phyloP scores from a whole-genome alignment of 192 early-diverging fungal species.

The Diversispora eburnea region DNA sequence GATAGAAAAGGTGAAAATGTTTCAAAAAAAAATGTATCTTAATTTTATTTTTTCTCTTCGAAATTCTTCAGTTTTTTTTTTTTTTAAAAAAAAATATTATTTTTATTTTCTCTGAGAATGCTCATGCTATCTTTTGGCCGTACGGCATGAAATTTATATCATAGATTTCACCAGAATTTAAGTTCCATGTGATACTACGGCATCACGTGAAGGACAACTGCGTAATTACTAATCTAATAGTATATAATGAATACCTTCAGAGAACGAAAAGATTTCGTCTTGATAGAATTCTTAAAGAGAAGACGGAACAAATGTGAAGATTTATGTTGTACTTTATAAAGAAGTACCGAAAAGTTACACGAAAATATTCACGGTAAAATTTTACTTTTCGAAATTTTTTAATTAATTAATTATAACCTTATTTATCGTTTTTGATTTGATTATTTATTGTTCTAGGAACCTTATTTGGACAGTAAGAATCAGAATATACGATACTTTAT shows the following conservation, averaged over 20 bases:
- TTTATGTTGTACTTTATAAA: conserved; percentile 87
- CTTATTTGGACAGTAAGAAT: conserved; percentile 74
- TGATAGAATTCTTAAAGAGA: conserved; percentile 71
- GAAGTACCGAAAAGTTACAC: conserved; percentile 72
- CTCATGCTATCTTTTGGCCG: conserved; percentile 60
- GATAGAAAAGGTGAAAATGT: too few relatives aligned
- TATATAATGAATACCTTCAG: conserved; percentile 56
- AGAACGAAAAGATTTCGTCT: conserved; percentile 77
- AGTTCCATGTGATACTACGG: neutral
- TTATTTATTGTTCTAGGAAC: too few relatives aligned
- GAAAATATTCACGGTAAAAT: conserved; percentile 67
- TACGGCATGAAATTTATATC: conserved; percentile 70
- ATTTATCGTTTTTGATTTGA: neutral
- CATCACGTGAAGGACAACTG: neutral
- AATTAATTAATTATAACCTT: neutral
- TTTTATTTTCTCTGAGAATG: too few relatives aligned
- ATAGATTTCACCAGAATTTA: conserved; percentile 78
- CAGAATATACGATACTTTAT: too few relatives aligned
- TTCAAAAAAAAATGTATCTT: too few relatives aligned
- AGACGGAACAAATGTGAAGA: conserved; percentile 82
- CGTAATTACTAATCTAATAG: neutral
- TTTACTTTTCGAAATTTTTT: neutral
- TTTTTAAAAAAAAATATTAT: too few relatives aligned
- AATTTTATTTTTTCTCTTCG: too few relatives aligned
- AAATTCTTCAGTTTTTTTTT: too few relatives aligned